A percentile compares a stretch with the other conserved stretches of the same genome.
Evolutionary conservation across 2,329 filamentous ascomycete genomes (phyloP).

Genomic region (Exophiala sideris): DNA sequence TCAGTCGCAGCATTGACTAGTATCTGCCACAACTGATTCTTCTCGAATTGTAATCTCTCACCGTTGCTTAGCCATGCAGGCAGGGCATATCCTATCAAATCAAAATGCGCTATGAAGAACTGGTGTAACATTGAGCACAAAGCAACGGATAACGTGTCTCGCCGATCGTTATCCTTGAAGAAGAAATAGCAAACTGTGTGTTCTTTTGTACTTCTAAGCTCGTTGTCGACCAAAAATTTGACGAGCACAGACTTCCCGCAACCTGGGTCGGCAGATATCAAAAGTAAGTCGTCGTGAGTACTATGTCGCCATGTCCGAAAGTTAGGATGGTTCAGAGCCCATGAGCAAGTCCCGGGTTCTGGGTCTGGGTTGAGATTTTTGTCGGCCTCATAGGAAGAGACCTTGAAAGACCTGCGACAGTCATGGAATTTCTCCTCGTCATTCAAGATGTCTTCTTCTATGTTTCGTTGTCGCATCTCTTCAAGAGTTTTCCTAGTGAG

Average conservation of each 20-base stretch:
- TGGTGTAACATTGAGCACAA: slow-evolving; percentile 40
- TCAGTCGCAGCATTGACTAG: slow-evolving; percentile 1
- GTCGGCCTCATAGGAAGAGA: slow-evolving; percentile 27
- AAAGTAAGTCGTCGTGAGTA: slow-evolving; percentile 32
- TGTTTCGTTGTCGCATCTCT: no score
- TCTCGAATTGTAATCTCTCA: no score
- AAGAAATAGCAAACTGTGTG: slow-evolving; percentile 35
- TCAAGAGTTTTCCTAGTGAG: no score
- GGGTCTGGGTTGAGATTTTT: slow-evolving; percentile 35
- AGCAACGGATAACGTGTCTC: slow-evolving; percentile 32
- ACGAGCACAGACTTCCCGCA: slow-evolving; percentile 42
- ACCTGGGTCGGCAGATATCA: slow-evolving; percentile 41
- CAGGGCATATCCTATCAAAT: slow-evolving; percentile 26
- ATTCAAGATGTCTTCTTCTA: background rate
- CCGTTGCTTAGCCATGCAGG: no score
- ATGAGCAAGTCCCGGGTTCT: slow-evolving; percentile 34
- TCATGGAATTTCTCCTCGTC: background rate
- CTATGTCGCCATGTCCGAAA: slow-evolving; percentile 32
- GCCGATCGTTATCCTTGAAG: slow-evolving; percentile 39
- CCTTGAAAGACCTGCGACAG: background rate
- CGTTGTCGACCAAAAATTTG: slow-evolving; percentile 34
- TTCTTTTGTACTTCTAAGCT: slow-evolving; percentile 19
- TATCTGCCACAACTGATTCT: slow-evolving; percentile 17
- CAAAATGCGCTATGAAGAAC: slow-evolving; percentile 31
- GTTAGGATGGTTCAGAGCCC: slow-evolving; percentile 29